These are phyloP conservation scores for Vitis hybrid DNA, from an alignment of 177 flowering plant genomes.

Conservation along the genomic window DNA sequence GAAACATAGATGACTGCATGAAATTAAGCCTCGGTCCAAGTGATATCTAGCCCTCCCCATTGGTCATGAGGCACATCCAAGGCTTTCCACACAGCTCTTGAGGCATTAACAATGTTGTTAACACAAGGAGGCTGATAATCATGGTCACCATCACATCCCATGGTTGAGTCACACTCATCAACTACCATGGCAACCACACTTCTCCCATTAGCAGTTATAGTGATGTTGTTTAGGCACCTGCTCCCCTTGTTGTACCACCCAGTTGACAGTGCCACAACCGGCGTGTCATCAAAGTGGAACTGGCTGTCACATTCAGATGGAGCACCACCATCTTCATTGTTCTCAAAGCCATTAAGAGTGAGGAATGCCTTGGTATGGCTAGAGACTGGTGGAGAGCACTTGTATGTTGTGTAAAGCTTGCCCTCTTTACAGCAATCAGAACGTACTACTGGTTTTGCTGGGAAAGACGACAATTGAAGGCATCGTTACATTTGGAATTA, in stretches of 20 bases:
- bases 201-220: conserved; percentile 20
- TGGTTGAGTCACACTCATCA: conserved; percentile 27
- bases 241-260: conserved; percentile 24
- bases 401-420: conserved; percentile 26
- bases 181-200: conserved; percentile 24
- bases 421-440: conserved; percentile 21
- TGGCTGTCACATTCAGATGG: conserved; percentile 30
- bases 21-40: conserved; percentile 6
- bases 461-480: too few species aligned
- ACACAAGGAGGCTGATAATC: conserved; percentile 26
- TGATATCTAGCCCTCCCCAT: conserved; percentile 24
- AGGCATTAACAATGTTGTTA: conserved; percentile 36
- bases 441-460: too few species aligned
- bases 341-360: conserved; percentile 32
- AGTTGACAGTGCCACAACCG: conserved; percentile 33
- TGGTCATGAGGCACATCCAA: conserved; percentile 30
- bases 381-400: conserved; percentile 31
- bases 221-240: conserved; percentile 21
- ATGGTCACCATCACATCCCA: conserved; percentile 26
- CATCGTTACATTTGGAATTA: too few species aligned
- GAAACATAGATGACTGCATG: too few species aligned
- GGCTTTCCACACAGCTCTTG: conserved; percentile 35
- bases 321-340: conserved; percentile 36
- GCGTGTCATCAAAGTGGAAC: conserved; percentile 30
- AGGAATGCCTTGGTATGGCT: conserved; percentile 18